Conservation (phyloP, 176 grass and related monocot genomes). For the Cenchrus americanus region DNA sequence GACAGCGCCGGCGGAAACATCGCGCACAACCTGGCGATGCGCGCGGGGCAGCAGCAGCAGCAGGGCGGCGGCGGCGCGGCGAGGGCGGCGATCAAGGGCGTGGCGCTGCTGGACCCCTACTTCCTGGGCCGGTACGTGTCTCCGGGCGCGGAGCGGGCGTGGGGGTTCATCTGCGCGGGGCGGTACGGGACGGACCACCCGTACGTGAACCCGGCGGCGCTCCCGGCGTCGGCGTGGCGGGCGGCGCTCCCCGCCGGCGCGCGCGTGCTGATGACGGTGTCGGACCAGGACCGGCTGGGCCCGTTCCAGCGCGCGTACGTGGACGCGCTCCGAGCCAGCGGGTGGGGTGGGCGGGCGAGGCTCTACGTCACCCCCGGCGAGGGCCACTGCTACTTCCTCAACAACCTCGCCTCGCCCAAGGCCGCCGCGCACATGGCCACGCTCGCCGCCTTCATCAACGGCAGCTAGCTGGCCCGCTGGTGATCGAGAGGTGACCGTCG, state of each 20-base stretch:
- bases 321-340: conserved; percentile 56
- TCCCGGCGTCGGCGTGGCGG: conserved; percentile 37
- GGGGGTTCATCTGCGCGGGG: conserved; percentile 65
- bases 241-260: conserved; percentile 14
- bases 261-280: conserved; percentile 61
- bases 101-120: conserved; percentile 69
- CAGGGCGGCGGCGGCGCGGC: neutral
- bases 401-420: conserved; percentile 47
- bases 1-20: conserved; percentile 94
- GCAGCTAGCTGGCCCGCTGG: neutral
- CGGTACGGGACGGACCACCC: conserved; percentile 58
- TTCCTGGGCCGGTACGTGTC: conserved; percentile 49
- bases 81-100: conserved; percentile 34
- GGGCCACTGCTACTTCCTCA: conserved; percentile 67
- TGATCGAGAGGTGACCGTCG: neutral
- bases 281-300: conserved; percentile 55
- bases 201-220: conserved; percentile 64
- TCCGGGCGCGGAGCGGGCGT: conserved; percentile 26
- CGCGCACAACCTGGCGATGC: conserved; percentile 83
- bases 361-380: conserved; percentile 55
- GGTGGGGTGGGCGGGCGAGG: conserved; percentile 40
- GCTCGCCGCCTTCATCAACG: conserved; percentile 43
- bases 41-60: neutral
- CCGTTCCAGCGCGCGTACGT: conserved; percentile 63
- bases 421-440: conserved; percentile 62